Percentiles rank a stretch among this genome's conserved stretches.
Conservation (phyloP, 192 early-diverging fungal species). For the Linnemannia zychae region DNA sequence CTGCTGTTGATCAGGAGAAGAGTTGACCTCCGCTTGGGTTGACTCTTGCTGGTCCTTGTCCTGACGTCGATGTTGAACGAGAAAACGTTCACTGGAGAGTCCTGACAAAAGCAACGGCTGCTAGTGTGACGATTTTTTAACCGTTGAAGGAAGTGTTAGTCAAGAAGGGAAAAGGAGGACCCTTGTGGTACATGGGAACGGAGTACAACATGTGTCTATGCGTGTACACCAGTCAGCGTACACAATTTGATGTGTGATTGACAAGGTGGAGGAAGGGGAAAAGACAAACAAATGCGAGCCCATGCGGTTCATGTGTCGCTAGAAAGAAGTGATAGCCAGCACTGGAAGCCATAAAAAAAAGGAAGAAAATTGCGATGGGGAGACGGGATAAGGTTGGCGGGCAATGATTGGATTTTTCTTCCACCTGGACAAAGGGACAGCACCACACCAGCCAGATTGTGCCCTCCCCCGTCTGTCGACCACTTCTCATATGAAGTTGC, state of each 20-base stretch:
- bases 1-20: neutral
- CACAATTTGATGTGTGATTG: neutral
- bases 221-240: neutral
- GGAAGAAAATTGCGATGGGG: neutral
- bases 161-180: neutral
- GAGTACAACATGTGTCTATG: neutral
- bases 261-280: no score
- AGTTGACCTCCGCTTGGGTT: neutral
- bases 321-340: neutral
- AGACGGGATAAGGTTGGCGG: slow-evolving; percentile 3
- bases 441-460: neutral
- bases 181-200: neutral
- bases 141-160: neutral
- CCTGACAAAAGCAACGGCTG: neutral
- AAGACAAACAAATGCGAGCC: neutral
- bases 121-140: neutral
- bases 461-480: neutral
- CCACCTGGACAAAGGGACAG: neutral
- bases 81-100: neutral
- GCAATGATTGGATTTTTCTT: neutral
- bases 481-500: neutral
- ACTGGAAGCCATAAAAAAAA: neutral
- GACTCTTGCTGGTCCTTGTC: neutral
- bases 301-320: neutral
- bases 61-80: neutral